phyloP scores from a whole-genome alignment of 441 rosid species.

The Adansonia madagascariensis region DNA sequence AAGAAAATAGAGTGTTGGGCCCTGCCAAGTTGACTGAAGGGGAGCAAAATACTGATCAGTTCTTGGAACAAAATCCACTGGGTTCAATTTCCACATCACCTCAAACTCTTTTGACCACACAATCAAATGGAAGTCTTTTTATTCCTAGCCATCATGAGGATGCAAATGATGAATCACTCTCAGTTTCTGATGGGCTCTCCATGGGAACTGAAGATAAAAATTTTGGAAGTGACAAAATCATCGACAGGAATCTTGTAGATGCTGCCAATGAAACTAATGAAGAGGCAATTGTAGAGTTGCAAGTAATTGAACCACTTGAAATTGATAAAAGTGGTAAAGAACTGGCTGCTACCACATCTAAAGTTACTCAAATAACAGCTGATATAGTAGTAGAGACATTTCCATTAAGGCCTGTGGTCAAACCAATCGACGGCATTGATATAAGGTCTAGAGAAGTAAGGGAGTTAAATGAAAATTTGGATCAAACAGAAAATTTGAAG shows the following conservation, averaged over 20 bases:
- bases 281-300: slow-evolving; percentile 28
- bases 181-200: slow-evolving; percentile 32
- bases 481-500: slow-evolving; percentile 37
- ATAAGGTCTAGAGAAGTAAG: slow-evolving; percentile 29
- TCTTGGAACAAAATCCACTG: slow-evolving; percentile 51
- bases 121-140: slow-evolving; percentile 47
- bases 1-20: slow-evolving; percentile 92
- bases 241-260: slow-evolving; percentile 42
- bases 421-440: slow-evolving; percentile 32
- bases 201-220: slow-evolving; percentile 32
- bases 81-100: slow-evolving; percentile 63
- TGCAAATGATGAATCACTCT: slow-evolving; percentile 31
- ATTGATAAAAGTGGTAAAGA: slow-evolving; percentile 29
- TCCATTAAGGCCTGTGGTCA: slow-evolving; percentile 50
- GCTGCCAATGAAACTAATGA: slow-evolving; percentile 33
- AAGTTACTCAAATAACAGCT: slow-evolving; percentile 42
- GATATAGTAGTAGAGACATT: slow-evolving; percentile 65
- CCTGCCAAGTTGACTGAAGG: slow-evolving; percentile 59
- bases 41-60: slow-evolving; percentile 42
- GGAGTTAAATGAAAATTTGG: slow-evolving; percentile 34
- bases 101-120: slow-evolving; percentile 37
- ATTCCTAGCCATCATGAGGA: slow-evolving; percentile 36
- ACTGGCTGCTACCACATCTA: slow-evolving; percentile 29
- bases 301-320: slow-evolving; percentile 32
- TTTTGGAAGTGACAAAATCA: slow-evolving; percentile 32